Base-by-base conservation (phyloP, 768 basidiomycete genomes). In the Aureoboletus auriporus region DNA sequence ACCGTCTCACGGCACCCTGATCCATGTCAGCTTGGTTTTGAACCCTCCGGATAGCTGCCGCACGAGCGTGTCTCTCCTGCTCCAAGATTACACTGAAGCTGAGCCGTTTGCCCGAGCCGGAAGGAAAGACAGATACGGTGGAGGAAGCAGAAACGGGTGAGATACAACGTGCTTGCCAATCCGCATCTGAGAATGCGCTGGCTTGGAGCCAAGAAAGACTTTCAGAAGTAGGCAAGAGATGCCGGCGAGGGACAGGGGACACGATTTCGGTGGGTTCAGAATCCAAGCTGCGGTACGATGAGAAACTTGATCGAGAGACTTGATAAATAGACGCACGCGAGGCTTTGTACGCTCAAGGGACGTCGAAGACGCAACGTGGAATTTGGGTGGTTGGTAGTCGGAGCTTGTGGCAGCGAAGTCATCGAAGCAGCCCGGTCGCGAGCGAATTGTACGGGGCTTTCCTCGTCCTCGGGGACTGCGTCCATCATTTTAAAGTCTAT, bases 201-300 rank as follows among this genome's bases (percentile, higher is more conserved):
- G 52, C 40, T 30, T 72, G 73, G 12, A 86, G 73, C 85, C 84
- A 85, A 39, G 78, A 75, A 44, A 77, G 76, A 50, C 78, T 79
- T 37, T 80, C 78, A 10, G 75, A 72, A 36, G 72, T 74, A 47
- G 86, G 83, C 8, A 87, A 69, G 46, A 82, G 71, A 58, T 86
- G 82, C 47, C 82, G 72, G 10, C 78, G 80, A n/a, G 85, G 85
- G 23, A 80, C 74, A 2, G 85, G 84, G 0, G 86, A 75, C 38
- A 82, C 65, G 33, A 86, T 84, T 53, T 80, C 71, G 4, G 71
- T 61, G 13, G 55, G 60, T 40, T 71, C 69, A 1, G 61, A 48
- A 5, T 63, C 54, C 4, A 54, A 40, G 14, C 65, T 66, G 51
- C 13, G 16, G n/a, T 14, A 17, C 27, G 9, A 20, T 6, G 17